Evolutionary conservation across 2,329 filamentous ascomycete genomes (phyloP), one percentile per base, ranked within the genome.

Genomic region (Clonostachys chloroleuca): DNA sequence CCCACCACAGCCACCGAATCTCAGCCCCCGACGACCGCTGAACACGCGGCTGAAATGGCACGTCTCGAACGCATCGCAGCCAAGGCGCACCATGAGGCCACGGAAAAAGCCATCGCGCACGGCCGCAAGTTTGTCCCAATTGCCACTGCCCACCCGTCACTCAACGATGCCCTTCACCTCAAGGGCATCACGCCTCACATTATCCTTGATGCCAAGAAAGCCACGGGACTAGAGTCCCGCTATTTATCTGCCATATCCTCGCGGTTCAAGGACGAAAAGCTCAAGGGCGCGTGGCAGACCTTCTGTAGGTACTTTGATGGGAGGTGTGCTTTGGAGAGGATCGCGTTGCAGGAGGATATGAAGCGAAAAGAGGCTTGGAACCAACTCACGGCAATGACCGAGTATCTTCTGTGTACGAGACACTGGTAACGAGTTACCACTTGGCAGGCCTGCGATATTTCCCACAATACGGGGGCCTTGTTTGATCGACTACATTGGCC

Each of bases 261-360:
- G 43, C 70, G 80, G 10, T 71, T 84, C 47, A 67, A 63, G 48
- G 75, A 83, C 52, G 70, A 73, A 14, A 80, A 83, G 49, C 65
- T 88, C 13, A 75, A 80, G 40, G 77, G 81, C 48, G 77, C 80
- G 43, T 95, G 91, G 87, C 80, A 82, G 3, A 72, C 78, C 41
- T 83, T 96, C 56, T 78, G 85, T 57, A 89, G 87, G 64, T 94
- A 96, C 65, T 89, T 97, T 56, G 92, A 97, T 63, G 94, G 94
- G 1, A 80, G 78, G 48, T 84, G 87, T 59, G 86, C 92, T 3
- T 74, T 97, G 50, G 94, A 99, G 69, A 84, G 92, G 56, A 87
- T 99, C 54, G 82, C 87, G 2, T 72, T 94, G n/a, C 79, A 86
- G 48, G 90, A 96, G 67, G 87, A 88, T 6, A 78, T 95, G 70